Base-by-base conservation (phyloP, 148 eudicot species). In the Camellia lanceoleosa region DNA sequence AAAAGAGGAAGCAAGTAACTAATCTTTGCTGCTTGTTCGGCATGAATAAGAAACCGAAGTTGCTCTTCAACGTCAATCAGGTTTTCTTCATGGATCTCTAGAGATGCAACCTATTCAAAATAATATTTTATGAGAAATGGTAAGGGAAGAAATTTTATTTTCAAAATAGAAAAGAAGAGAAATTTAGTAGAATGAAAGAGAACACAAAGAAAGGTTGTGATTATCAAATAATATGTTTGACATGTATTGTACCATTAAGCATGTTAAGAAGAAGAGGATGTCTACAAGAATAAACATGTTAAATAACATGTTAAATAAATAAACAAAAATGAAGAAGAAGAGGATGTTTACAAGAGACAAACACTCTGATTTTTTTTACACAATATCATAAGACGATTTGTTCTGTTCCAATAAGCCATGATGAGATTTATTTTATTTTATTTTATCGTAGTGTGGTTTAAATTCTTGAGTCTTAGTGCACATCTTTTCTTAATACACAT, bases 11-110 rank as follows among this genome's bases (percentile, higher is more conserved):
- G 81, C 73, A 23, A 68, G 73, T 71, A 30, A 30, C 38, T 30
- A 72, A 94, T 73, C 67, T 77, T 78, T 58, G 89, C 88, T 78
- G 91, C 92, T 87, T 85, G 82, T 9, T 92, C 60, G 12, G 77
- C 83, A 82, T 94, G 92, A 78, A 85, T 78, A 49, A 96, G 81
- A 80, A n/a, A 94, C 71, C 83, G 87, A 80, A 96, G 91, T 82
- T 96, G 98, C 82, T 94, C 97, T 90, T 93, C 94, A 69, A 91
- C 91, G 73, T 90, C 95, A 63, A 85, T 80, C 87, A 94, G 75
- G 80, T 79, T 89, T 78, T 91, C 93, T 80, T 84, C 80, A 77
- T 92, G 89, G 80, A 87, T 85, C 74, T 91, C 92, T 77, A 97
- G 92, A 41, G 99, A 97, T 30, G 98, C 93, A 80, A 94, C 93